phyloP scores from a whole-genome alignment of 306 rosid genomes.

The Gynostemma pentaphyllum region DNA sequence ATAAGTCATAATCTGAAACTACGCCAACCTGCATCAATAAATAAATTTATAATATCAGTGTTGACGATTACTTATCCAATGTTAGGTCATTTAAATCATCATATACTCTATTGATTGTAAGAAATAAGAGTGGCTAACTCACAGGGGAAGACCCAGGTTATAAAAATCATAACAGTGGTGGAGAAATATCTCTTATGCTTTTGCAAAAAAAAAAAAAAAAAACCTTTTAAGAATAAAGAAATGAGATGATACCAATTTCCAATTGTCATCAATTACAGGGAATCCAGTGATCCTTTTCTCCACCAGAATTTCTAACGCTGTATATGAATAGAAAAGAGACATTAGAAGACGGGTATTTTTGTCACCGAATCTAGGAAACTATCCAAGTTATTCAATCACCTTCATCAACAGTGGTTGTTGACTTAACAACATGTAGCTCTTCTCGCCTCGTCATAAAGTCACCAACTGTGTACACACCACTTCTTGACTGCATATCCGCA shows the following conservation, averaged over 20 bases:
- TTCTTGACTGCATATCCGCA: constrained; percentile 37
- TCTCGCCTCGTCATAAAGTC: constrained; percentile 82
- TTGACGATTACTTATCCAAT: neutral
- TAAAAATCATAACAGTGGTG: neutral
- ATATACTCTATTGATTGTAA: neutral
- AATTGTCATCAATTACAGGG: constrained; percentile 81
- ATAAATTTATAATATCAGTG: constrained; percentile 6
- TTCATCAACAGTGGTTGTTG: constrained; percentile 84
- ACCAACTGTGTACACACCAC: constrained; percentile 68
- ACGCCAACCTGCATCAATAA: constrained; percentile 71
- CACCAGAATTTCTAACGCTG: constrained; percentile 86
- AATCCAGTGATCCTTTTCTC: constrained; percentile 92
- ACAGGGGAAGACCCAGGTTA: too few relatives aligned
- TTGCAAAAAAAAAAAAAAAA: too few relatives aligned
- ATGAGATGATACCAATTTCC: constrained; percentile 65
- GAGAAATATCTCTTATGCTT: neutral
- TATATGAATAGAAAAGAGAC: constrained; percentile 19
- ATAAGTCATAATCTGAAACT: constrained; percentile 87
- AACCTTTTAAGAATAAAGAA: constrained; percentile 6
- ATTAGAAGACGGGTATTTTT: constrained; percentile 12
- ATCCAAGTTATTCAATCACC: constrained; percentile 27
- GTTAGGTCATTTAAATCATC: neutral
- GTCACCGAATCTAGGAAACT: neutral
- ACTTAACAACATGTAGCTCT: constrained; percentile 65
- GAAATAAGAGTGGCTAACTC: neutral